Conservation (phyloP, 1,139 yeast genomes). For the Scheffersomyces segobiensis region DNA sequence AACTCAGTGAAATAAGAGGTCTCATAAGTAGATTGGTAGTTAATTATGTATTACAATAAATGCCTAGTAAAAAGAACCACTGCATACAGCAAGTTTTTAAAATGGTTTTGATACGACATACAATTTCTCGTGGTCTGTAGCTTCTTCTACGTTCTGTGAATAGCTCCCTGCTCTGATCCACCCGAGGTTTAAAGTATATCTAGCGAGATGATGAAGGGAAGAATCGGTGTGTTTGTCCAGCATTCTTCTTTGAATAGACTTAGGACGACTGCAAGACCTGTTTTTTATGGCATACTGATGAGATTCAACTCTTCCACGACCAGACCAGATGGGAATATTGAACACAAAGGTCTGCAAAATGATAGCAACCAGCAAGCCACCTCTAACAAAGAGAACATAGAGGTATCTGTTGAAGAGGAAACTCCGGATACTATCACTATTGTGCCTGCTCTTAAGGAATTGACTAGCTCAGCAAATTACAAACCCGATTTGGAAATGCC, state of each 20-base stretch:
- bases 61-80: not conserved
- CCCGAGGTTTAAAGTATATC: not conserved
- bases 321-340: not conserved
- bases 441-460: slow-evolving; percentile 36
- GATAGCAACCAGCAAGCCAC: not conserved
- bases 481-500: slow-evolving; percentile 37
- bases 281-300: not conserved
- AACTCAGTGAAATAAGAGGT: no score
- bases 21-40: no score
- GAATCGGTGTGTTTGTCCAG: not conserved
- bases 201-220: not conserved
- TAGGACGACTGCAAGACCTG: not conserved
- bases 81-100: not conserved
- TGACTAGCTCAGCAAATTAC: slow-evolving; percentile 25
- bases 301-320: not conserved
- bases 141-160: not conserved
- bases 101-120: not conserved
- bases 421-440: slow-evolving; percentile 31
- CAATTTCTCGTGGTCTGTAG: not conserved
- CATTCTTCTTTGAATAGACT: not conserved
- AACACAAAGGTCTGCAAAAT: not conserved
- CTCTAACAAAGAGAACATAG: not conserved
- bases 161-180: not conserved
- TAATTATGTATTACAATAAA: no score
- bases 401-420: not conserved